Evolutionary conservation across 2,329 filamentous ascomycete genomes (phyloP), one percentile per base, ranked within the genome.

Genomic region (Seiridium unicorne): DNA sequence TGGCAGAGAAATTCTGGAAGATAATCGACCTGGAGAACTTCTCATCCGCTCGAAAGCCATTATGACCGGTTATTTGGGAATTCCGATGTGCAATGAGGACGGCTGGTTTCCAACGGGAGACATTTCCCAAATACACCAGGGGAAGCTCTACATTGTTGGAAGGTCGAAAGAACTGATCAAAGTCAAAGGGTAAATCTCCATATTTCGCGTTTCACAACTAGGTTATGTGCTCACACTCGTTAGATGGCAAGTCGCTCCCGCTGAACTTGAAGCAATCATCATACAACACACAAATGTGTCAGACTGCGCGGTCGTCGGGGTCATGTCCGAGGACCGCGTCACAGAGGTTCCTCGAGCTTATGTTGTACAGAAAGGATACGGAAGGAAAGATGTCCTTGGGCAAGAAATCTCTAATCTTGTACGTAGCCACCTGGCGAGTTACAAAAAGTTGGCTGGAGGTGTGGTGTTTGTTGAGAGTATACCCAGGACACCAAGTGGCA

Each of bases 141-240:
- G 32, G 18, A 57, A 57, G 55, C 26, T 57, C 18, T 47, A 57
- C 34, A 48, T 57, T n/a, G 40, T 47, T 34, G 55, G 55, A 8
- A 48, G 44, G 31, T 46, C 55, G 11, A 57, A 57, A n/a, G 55
- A 57, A 11, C 35, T 57, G 40, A 57, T 57, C 40, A 57, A 57
- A 36, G 55, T 57, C 1, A 57, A 57, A 13, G 55, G 55, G 55
- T 57, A 38, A 46, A 34, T 57, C 3, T 1, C n/a, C 11, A 40
- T 11, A 18, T 31, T 34, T 7, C n/a, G 34, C 13, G 18, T 34
- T 31, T 42, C 36, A 34, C 4, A 34, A 44, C 13, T 34, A 11
- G 10, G 11, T 2, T 3, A 42, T 36, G 40, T 38, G 35, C 55
- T 57, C 26, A 46, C 44, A 35, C 32, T 26, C 18, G 4, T 35